phyloP scores from a whole-genome alignment of 805 yeast genomes.

The Kodamaea hsintzibuensis region DNA sequence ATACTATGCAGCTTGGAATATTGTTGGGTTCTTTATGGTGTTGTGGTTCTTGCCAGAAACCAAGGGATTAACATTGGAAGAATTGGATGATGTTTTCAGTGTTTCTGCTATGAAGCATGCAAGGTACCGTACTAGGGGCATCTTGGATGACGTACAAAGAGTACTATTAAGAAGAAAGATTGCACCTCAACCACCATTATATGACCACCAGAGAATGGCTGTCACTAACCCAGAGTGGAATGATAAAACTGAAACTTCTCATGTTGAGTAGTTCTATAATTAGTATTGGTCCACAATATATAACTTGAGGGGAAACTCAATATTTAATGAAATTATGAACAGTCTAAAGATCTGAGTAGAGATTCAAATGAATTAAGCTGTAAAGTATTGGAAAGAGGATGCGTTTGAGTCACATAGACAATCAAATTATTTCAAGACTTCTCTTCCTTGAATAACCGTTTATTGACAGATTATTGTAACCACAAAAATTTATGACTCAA shows the following conservation, averaged over 20 bases:
- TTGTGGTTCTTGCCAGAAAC: constrained; percentile 75
- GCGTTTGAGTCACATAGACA: no score
- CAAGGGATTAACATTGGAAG: constrained; percentile 70
- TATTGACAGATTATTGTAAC: no score
- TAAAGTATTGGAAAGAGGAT: no score
- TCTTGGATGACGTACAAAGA: constrained; percentile 46
- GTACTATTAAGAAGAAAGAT: constrained; percentile 47
- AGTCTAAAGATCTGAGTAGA: background rate
- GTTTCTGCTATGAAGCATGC: constrained; percentile 62
- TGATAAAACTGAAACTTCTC: constrained; percentile 55
- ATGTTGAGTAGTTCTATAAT: constrained; percentile 38
- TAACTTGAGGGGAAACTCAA: background rate
- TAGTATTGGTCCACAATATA: background rate
- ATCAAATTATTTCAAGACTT: no score
- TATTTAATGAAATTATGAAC: background rate
- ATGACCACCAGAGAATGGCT: constrained; percentile 58
- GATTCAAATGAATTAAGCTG: no score
- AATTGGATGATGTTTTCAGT: constrained; percentile 70
- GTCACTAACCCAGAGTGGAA: constrained; percentile 64
- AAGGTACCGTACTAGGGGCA: constrained; percentile 30
- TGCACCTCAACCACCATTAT: constrained; percentile 54
- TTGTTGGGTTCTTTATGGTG: constrained; percentile 67
- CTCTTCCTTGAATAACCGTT: no score
- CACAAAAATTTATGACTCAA: no score
- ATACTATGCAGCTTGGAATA: constrained; percentile 85